phyloP scores from a whole-genome alignment of 345 rosid species.

The Salix purpurea region DNA sequence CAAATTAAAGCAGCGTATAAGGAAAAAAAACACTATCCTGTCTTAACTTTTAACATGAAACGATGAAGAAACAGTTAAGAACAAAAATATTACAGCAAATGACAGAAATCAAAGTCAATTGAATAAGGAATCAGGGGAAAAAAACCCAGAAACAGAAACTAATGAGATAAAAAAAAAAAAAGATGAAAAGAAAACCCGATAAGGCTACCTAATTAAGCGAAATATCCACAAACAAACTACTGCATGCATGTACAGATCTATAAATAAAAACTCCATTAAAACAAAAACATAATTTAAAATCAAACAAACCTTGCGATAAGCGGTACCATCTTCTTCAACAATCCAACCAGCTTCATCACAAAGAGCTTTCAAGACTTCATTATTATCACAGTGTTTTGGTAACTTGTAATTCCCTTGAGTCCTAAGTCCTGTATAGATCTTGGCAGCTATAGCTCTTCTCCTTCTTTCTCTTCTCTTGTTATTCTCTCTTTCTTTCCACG shows the following conservation, averaged over 20 bases:
- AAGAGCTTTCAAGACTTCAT: conserved; percentile 35
- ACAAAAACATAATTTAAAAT: neutral
- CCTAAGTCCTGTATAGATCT: conserved; percentile 28
- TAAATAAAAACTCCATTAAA: neutral
- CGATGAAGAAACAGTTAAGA: neutral
- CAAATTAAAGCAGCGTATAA: neutral
- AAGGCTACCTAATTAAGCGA: neutral
- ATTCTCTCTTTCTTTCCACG: conserved; percentile 35
- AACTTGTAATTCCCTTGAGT: conserved; percentile 30
- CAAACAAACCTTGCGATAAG: conserved; percentile 30
- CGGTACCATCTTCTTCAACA: conserved; percentile 33
- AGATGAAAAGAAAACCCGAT: neutral
- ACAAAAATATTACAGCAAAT: neutral
- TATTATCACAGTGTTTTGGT: conserved; percentile 35
- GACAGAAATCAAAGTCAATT: neutral
- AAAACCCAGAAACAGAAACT: neutral
- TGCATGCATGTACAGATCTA: conserved; percentile 9
- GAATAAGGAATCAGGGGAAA: neutral
- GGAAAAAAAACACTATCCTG: neutral
- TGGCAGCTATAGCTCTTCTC: conserved; percentile 35
- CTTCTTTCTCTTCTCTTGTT: conserved; percentile 32
- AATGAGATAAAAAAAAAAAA: neutral
- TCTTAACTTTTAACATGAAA: neutral
- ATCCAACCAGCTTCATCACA: conserved; percentile 36
- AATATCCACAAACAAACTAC: neutral